These are phyloP conservation scores for Mortierella sp. DNA, from an alignment of 371 early-diverging fungal species.

Conservation along the genomic window DNA sequence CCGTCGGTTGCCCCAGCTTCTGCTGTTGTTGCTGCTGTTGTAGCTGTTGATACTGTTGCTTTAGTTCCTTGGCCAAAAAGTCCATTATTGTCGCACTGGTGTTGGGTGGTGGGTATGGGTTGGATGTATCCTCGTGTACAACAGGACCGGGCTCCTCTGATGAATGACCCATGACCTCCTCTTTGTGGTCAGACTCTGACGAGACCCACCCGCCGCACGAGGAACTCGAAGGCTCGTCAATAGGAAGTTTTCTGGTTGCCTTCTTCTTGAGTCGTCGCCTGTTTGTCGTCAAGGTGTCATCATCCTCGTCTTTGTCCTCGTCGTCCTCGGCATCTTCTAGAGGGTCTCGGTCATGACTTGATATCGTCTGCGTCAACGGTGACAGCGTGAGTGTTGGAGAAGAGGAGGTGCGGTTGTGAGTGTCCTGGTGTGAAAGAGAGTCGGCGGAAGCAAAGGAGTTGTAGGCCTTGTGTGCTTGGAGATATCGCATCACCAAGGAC, in stretches of 20 bases:
- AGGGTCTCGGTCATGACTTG: neutral
- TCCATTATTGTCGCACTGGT: neutral
- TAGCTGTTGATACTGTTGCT: neutral
- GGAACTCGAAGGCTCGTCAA: constrained; percentile 51
- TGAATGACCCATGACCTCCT: constrained; percentile 2
- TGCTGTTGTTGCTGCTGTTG: neutral
- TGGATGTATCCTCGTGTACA: neutral
- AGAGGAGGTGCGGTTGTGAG: neutral
- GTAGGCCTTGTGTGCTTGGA: constrained; percentile 18
- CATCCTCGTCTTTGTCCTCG: constrained; percentile 12
- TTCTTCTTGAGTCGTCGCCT: constrained; percentile 26
- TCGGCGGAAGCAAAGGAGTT: neutral
- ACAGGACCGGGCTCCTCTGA: constrained; percentile 6
- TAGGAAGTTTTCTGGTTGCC: constrained; percentile 18
- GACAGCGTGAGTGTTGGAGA: neutral
- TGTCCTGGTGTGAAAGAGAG: neutral
- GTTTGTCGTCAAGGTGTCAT: neutral
- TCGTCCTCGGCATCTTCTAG: too few species aligned
- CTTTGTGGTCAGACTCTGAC: constrained; percentile 46
- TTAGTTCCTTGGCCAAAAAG: neutral
- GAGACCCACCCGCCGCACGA: constrained; percentile 35
- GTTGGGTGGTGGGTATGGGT: neutral
- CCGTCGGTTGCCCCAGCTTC: neutral
- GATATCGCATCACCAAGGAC: constrained; percentile 24
- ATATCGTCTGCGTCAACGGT: neutral